phyloP scores from a whole-genome alignment of 306 rosid genomes.

The Cucurbita ficifolia region DNA sequence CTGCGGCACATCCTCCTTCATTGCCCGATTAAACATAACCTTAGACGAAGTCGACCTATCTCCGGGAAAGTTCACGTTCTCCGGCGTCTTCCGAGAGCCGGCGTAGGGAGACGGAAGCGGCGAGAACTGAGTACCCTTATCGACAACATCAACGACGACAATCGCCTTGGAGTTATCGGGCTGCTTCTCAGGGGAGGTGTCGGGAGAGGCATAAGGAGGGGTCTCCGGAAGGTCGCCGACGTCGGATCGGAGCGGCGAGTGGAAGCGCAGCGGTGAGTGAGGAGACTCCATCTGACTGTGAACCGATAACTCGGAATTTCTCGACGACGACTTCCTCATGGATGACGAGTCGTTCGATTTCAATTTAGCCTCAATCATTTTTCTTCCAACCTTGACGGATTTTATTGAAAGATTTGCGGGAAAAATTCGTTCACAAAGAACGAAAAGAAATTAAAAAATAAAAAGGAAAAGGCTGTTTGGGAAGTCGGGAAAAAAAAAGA shows the following conservation, averaged over 20 bases:
- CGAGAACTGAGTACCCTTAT: conserved; percentile 25
- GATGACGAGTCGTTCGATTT: not conserved
- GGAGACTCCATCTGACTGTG: conserved; percentile 38
- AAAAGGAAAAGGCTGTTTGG: conserved; percentile 10
- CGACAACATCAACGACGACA: conserved; percentile 24
- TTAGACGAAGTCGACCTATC: conserved; percentile 14
- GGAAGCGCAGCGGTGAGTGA: conserved; percentile 52
- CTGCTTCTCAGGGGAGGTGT: conserved; percentile 26
- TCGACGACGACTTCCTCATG: conserved; percentile 46
- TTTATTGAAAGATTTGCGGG: conserved; percentile 9
- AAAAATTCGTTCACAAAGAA: not conserved
- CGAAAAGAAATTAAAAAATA: not conserved
- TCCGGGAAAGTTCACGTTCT: conserved; percentile 5
- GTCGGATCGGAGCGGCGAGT: conserved; percentile 62
- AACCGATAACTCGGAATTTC: conserved; percentile 37
- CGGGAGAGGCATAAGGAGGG: conserved; percentile 52
- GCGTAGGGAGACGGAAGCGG: conserved; percentile 20
- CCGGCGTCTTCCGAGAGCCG: conserved; percentile 16
- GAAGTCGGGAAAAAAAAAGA: not conserved
- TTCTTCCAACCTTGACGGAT: not conserved
- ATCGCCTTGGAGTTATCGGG: conserved; percentile 50
- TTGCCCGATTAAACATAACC: conserved; percentile 22
- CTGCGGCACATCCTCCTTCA: conserved; percentile 30
- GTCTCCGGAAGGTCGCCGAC: conserved; percentile 44
- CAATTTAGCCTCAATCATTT: conserved; percentile 14